A percentile compares a stretch with the other conserved stretches of the same genome.
These are phyloP conservation scores for Suillus lakei DNA, from an alignment of 768 basidiomycete genomes.

Conservation along the genomic window DNA sequence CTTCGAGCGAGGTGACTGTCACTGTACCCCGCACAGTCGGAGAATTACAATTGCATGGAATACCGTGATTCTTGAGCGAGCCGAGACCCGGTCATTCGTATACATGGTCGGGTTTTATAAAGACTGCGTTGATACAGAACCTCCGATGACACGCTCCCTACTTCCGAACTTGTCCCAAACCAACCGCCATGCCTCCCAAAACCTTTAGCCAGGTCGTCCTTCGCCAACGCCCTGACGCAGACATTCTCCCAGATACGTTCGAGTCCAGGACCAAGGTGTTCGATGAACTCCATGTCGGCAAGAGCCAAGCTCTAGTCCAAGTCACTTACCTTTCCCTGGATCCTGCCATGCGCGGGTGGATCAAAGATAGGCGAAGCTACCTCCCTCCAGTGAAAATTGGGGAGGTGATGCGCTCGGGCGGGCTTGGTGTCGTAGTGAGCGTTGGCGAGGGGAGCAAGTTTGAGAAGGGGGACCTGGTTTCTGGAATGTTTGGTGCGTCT, in stretches of 20 bases:
- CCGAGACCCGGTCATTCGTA: neutral
- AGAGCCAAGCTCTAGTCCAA: conserved; percentile 68
- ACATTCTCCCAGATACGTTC: conserved; percentile 79
- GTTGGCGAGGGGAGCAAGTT: conserved; percentile 59
- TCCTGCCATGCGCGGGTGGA: conserved; percentile 87
- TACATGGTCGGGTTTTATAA: neutral
- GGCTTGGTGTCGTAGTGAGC: conserved; percentile 68
- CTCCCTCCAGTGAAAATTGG: conserved; percentile 74
- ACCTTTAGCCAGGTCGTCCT: conserved; percentile 74
- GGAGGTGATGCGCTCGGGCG: conserved; percentile 76
- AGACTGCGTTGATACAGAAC: neutral
- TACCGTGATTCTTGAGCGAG: neutral
- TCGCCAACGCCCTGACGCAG: conserved; percentile 68
- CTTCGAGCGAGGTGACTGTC: neutral
- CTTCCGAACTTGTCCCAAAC: neutral
- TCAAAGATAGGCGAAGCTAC: conserved; percentile 76
- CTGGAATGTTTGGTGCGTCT: conserved; percentile 60
- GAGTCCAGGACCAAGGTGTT: conserved; percentile 57
- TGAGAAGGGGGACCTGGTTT: conserved; percentile 71
- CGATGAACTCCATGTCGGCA: conserved; percentile 54
- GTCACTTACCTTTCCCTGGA: conserved; percentile 83
- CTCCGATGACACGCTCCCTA: neutral
- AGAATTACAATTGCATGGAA: neutral
- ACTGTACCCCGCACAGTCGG: neutral
- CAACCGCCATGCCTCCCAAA: conserved; percentile 22